Percentiles rank a stretch among this genome's conserved stretches.
Conservation (phyloP, 225 moss, liverwort and hornwort species). For the Marchantia paleacea region DNA sequence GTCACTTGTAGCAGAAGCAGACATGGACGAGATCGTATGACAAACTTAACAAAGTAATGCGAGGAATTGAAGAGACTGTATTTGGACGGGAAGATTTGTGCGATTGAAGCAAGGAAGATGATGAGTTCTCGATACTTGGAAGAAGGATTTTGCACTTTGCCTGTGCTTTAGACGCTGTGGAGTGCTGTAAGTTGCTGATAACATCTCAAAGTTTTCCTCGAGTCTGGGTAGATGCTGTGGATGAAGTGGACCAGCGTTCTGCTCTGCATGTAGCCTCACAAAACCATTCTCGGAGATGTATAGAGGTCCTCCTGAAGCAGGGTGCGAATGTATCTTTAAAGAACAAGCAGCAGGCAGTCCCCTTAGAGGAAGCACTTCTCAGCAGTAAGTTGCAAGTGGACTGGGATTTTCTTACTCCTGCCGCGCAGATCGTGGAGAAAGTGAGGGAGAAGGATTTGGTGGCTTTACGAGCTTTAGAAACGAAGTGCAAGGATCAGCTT, state of each 20-base stretch:
- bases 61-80: too few relatives aligned
- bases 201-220: slow-evolving; percentile 48
- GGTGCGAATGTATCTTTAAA: slow-evolving; percentile 48
- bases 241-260: slow-evolving; percentile 42
- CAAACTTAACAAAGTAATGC: too few relatives aligned
- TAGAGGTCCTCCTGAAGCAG: slow-evolving; percentile 48
- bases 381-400: slow-evolving; percentile 53
- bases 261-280: slow-evolving; percentile 43
- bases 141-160: slow-evolving; percentile 44
- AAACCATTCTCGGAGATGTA: slow-evolving; percentile 45
- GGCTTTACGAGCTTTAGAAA: slow-evolving; percentile 66
- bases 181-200: slow-evolving; percentile 46
- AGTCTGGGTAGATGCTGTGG: slow-evolving; percentile 39
- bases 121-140: slow-evolving; percentile 46
- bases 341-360: slow-evolving; percentile 44
- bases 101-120: slow-evolving; percentile 47
- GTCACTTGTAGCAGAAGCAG: too few relatives aligned
- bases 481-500: slow-evolving; percentile 79
- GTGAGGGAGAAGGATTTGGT: slow-evolving; percentile 72
- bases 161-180: slow-evolving; percentile 43
- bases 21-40: too few relatives aligned
- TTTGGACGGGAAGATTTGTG: too few relatives aligned
- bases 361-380: slow-evolving; percentile 79
- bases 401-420: slow-evolving; percentile 80
- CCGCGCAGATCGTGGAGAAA: slow-evolving; percentile 81